Base-by-base conservation (phyloP, 2,329 filamentous ascomycete species). In the Aspergillus neoniger region DNA sequence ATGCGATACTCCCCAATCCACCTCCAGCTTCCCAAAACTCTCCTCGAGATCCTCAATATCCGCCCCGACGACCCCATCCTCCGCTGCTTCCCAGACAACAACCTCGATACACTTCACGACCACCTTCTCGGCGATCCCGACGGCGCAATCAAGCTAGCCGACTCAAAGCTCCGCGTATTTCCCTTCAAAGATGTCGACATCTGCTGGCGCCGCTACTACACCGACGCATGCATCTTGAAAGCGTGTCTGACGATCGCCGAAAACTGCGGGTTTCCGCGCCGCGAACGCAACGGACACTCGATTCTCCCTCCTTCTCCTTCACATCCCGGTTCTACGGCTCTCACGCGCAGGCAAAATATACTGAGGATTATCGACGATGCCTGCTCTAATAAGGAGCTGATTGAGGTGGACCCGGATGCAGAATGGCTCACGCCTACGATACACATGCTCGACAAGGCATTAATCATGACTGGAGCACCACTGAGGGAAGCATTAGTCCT, bases 391-490 rank as follows among this genome's bases (percentile, higher is more conserved):
- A 47, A 12, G 28, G 59, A 39, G 52, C 32, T 36, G 5, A 36
- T 36, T 15, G 61, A 17, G 21, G 64, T 72, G 25, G 54, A 63
- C 32, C 39, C 67, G 41, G 52, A 67, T 7, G 64, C 67, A 36
- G 67, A 77, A 32, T 85, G 81, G 75, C 71, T 92, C 4, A 81
- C 85, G 36, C 74, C 81, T 1, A 80, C 90, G 2, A 84, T 96
- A 36, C 82, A 83, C 56, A 77, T 83, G 1, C 81, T 98, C 2
- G 93, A 97, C 69, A 86, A 88, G 73, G 88, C 90, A 0, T 76
- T 96, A 48, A 91, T 96, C 49, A 84, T 92, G 57, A 86, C 91
- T 0, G 91, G 90, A 1, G 89, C 84, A 0, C 85, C 85, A 1
- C 80, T 71, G 1, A 80, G 90, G 58, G 83, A 85, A 7, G 66